Percentiles rank a stretch among this genome's conserved stretches.
Conservation (phyloP, 371 early-diverging fungal species). For the Lichtheimia ornata region DNA sequence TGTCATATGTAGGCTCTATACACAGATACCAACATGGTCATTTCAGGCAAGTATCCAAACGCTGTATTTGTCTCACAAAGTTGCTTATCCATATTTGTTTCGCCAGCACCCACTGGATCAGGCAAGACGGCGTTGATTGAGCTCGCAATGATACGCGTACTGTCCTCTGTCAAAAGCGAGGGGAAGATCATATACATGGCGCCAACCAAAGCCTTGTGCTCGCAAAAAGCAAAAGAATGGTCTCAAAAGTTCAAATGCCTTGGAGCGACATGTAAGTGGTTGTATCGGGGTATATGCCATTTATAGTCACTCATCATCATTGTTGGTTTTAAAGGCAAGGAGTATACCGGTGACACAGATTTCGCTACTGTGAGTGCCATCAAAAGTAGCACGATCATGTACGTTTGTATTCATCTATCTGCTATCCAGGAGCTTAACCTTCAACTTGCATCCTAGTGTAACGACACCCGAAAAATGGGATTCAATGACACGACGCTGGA, state of each 20-base stretch:
- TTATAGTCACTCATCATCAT: constrained; percentile 1
- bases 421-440: not conserved
- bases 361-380: constrained; percentile 26
- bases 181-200: constrained; percentile 81
- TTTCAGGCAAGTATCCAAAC: constrained; percentile 27
- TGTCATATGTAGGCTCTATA: constrained; percentile 26
- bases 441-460: constrained; percentile 27
- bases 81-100: not conserved
- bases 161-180: constrained; percentile 22
- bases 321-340: constrained; percentile 40
- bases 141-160: constrained; percentile 63
- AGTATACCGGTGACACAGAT: constrained; percentile 84
- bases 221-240: constrained; percentile 73
- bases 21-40: constrained; percentile 58
- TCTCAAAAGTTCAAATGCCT: constrained; percentile 55
- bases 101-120: constrained; percentile 82
- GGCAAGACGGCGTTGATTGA: constrained; percentile 85
- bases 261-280: constrained; percentile 55
- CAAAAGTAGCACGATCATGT: constrained; percentile 37
- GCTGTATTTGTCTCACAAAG: not conserved
- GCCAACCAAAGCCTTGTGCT: constrained; percentile 86
- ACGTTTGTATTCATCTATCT: constrained; percentile 11
- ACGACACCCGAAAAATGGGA: constrained; percentile 88
- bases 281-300: not conserved
- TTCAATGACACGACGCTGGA: constrained; percentile 67